Base-by-base conservation (phyloP, 2,329 filamentous ascomycete species). In the Purpureocillium lavendulum region DNA sequence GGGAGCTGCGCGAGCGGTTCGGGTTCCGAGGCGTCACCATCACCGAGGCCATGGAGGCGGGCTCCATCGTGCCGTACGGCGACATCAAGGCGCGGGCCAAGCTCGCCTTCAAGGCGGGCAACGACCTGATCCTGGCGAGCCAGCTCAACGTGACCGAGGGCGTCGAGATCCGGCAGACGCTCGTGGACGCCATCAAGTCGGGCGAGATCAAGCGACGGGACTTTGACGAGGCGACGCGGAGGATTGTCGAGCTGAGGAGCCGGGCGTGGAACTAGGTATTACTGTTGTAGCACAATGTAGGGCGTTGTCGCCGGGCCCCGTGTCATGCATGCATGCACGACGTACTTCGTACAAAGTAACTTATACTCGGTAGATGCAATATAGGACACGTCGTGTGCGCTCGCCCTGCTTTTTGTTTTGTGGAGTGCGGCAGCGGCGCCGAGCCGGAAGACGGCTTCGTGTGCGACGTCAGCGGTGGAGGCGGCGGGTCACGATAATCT, bases 1-100 rank as follows among this genome's bases (percentile, higher is more conserved):
- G 29, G 7, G 38, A 36, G 31, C 36, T 41, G 11, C 36, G 42
- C 3, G 36, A 30, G n/a, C 33, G 13, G 5, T 26, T 26, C 21
- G 21, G 21, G 10, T 26, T 26, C 21, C 21, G 21, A 26, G 21
- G 21, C 21, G 21, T 26, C 21, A 26, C 21, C 21, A 26, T 26
- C 21, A 26, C 21, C 21, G 42, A 45, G 14, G 42, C 42, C 10
- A 45, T 45, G 42, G 42, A 45, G 28, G 42, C 42, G 18, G 42
- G 34, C 12, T 15, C 34, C 14, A 38, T 40, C 28, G 13, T 36
- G 21, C 21, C 21, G 38, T 43, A 21, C 37, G 41, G 41, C 4
- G 38, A 38, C 26, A 26, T 43, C 12, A 17, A 29, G 12, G 18
- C 38, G 14, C 33, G 41, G 14, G 34, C 38, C 7, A 40, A 40